Conservation (phyloP, 192 early-diverging fungal species). For the Physocladia obscura region DNA sequence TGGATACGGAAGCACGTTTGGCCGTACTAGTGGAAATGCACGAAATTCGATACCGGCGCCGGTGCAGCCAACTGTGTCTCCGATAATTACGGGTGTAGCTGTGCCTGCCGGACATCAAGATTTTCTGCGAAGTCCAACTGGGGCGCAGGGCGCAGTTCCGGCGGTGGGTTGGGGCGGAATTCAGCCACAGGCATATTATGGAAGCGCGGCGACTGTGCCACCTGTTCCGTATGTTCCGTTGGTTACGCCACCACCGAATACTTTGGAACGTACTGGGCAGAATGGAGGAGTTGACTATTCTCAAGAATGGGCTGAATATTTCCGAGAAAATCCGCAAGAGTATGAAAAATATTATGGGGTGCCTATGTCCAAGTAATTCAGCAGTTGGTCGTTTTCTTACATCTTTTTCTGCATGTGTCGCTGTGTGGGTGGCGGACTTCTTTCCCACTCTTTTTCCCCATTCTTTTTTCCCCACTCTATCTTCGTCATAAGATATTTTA, state of each 20-base stretch:
- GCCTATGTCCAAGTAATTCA: constrained; percentile 2
- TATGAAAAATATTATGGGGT: constrained; percentile 18
- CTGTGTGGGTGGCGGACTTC: no score
- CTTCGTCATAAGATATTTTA: no score
- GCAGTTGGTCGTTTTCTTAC: background rate
- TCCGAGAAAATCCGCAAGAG: constrained; percentile 17
- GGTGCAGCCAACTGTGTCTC: background rate
- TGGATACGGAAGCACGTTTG: background rate
- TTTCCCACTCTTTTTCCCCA: no score
- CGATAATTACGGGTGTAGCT: background rate
- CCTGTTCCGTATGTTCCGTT: background rate
- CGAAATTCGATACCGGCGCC: background rate
- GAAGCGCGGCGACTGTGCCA: background rate
- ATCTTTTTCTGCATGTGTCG: background rate
- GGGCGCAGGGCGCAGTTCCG: background rate
- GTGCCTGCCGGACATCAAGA: background rate
- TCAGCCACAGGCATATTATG: background rate
- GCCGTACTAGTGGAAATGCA: background rate
- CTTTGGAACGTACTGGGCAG: background rate
- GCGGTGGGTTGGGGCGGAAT: background rate
- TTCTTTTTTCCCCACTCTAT: no score
- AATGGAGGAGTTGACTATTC: constrained; percentile 5
- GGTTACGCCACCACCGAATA: background rate
- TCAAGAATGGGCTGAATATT: constrained; percentile 21
- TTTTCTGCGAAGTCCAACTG: background rate